Base-by-base conservation (phyloP, 495 filamentous ascomycete genomes). In the Aspergillus panamensis region DNA sequence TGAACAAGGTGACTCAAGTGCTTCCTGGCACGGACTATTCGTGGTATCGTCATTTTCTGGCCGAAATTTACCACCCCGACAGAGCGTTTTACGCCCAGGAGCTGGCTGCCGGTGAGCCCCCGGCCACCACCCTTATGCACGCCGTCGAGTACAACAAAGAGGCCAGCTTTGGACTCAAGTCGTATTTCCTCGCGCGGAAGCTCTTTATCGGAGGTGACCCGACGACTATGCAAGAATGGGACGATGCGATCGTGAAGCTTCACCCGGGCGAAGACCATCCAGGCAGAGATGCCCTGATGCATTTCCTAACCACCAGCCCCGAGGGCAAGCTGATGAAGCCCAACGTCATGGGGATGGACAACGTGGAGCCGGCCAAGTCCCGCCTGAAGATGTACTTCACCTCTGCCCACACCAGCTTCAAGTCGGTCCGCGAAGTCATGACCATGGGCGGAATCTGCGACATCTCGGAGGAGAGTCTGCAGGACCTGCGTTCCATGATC, bases 311-410 rank as follows among this genome's bases (percentile, higher is more conserved):
- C 3, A 58, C 19, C 32, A 58, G 48, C 37, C 55, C 47, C 8
- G 55, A 44, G 17, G 55, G 55, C 12, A 51, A 44, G 29, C 35
- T 39, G 6, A 19, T 58, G 35, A 44, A 33, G 9, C 58, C 58
- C 21, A 65, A 69, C 43, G 67, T 72, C 40, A 48, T 76, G 32
- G 69, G 63, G 19, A 63, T 74, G 49, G 73, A 76, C 50, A 62
- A 67, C 48, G 55, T 69, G 1, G 59, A 63, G 17, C 63, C 57
- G 10, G 14, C 19, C 8, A 43, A 67, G 9, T 65, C 71, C 1
- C 69, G 73, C 3, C 51, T 75, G 40, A 76, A 75, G 53, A 66
- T 72, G 16, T 76, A 76, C 53, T 60, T 76, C 32, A 55, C 66
- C 21, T 61, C 48, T 31, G 65, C 58, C 6, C 20, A 51, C 29